Conservation (phyloP, 441 rosid species). For the Isatis lusitanica region DNA sequence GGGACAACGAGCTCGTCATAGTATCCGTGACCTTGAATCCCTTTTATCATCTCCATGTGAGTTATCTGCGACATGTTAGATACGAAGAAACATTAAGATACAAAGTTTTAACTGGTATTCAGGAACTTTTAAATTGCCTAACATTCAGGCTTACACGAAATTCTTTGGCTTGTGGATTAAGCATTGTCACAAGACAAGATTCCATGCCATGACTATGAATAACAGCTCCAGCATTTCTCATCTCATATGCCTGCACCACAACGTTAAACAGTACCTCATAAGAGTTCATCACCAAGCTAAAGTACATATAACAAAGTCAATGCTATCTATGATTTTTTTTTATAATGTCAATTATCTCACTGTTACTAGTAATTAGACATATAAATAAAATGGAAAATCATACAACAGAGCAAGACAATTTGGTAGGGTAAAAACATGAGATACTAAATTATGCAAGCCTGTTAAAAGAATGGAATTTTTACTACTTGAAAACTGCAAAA, state of each 20-base stretch:
- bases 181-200: constrained; percentile 92
- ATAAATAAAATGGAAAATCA: constrained; percentile 9
- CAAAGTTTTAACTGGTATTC: background rate
- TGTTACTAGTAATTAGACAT: constrained; percentile 9
- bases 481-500: constrained; percentile 3
- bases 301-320: constrained; percentile 8
- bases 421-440: background rate
- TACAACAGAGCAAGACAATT: constrained; percentile 8
- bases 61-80: constrained; percentile 54
- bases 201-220: constrained; percentile 98
- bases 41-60: constrained; percentile 99
- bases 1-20: constrained; percentile 94
- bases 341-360: background rate
- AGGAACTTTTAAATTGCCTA: constrained; percentile 2
- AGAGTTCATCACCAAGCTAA: constrained; percentile 15
- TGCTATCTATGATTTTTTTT: background rate
- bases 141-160: constrained; percentile 57
- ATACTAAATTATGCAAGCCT: background rate
- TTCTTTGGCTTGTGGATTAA: constrained; percentile 78
- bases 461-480: background rate
- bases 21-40: constrained; percentile 95
- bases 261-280: constrained; percentile 11
- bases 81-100: constrained; percentile 23
- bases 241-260: constrained; percentile 69
- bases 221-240: constrained; percentile 94